A percentile compares a stretch with the other conserved stretches of the same genome.
These are phyloP conservation scores for Phytophthora brassicae DNA, from an alignment of 352 stramenopile genomes.

Conservation along the genomic window DNA sequence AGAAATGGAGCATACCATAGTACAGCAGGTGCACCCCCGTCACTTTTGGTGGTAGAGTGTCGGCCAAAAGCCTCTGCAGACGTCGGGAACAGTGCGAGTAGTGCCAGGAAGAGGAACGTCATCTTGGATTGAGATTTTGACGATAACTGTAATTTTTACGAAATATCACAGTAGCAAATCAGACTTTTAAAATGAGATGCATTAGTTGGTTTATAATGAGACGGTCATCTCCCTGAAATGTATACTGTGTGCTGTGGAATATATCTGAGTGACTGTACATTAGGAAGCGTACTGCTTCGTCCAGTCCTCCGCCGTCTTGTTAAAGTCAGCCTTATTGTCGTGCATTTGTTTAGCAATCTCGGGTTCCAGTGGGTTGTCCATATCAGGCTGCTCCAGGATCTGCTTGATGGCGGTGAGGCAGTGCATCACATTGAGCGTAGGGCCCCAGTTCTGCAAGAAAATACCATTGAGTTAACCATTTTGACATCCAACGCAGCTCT, in stretches of 20 bases:
- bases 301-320: slow-evolving; percentile 92
- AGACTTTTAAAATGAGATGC: background rate
- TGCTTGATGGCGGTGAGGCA: slow-evolving; percentile 93
- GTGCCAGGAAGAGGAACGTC: slow-evolving; percentile 2
- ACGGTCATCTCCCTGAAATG: too few relatives aligned
- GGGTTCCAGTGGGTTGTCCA: slow-evolving; percentile 96
- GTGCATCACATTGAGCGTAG: slow-evolving; percentile 93
- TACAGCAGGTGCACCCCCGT: slow-evolving; percentile 40
- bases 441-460: slow-evolving; percentile 91
- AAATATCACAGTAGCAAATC: slow-evolving; percentile 2
- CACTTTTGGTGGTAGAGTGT: background rate
- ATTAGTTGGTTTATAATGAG: too few relatives aligned
- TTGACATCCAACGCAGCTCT: slow-evolving; percentile 5
- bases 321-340: slow-evolving; percentile 93
- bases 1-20: slow-evolving; percentile 92
- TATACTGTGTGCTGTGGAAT: too few relatives aligned
- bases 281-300: slow-evolving; percentile 91
- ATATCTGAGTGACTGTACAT: background rate
- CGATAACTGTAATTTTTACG: background rate
- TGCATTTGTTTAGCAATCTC: slow-evolving; percentile 94
- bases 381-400: slow-evolving; percentile 94
- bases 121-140: slow-evolving; percentile 17
- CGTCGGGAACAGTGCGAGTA: slow-evolving; percentile 14
- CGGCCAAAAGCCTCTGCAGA: slow-evolving; percentile 5
- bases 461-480: background rate